Percentiles rank a stretch among this genome's conserved stretches.
These are phyloP conservation scores for Clarireedia monteithiana DNA, from an alignment of 2,329 filamentous ascomycete genomes.

Conservation along the genomic window DNA sequence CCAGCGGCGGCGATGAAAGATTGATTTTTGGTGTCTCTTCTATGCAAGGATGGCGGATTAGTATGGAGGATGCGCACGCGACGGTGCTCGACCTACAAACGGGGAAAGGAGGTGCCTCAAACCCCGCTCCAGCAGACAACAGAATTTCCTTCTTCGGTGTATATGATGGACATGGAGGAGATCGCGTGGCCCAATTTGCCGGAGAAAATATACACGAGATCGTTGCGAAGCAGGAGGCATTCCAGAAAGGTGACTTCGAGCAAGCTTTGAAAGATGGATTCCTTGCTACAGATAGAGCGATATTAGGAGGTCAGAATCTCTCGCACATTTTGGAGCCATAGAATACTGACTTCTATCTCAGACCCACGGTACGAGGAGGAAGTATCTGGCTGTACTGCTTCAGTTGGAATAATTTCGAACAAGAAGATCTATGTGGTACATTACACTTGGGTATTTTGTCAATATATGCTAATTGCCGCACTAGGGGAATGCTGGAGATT, in stretches of 20 bases:
- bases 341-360: slow-evolving; percentile 35
- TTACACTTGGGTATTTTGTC: slow-evolving; percentile 28
- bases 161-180: slow-evolving; percentile 94
- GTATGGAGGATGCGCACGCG: slow-evolving; percentile 97
- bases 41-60: slow-evolving; percentile 99
- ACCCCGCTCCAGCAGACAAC: slow-evolving; percentile 54
- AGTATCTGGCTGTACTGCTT: slow-evolving; percentile 94
- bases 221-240: slow-evolving; percentile 87
- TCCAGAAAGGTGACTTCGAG: slow-evolving; percentile 84
- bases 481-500: slow-evolving; percentile 95
- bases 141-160: slow-evolving; percentile 94
- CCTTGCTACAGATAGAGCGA: slow-evolving; percentile 89
- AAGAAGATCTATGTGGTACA: slow-evolving; percentile 93
- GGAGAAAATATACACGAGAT: slow-evolving; percentile 93
- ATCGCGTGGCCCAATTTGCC: slow-evolving; percentile 89
- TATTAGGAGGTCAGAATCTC: slow-evolving; percentile 69
- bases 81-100: slow-evolving; percentile 79
- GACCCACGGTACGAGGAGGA: slow-evolving; percentile 97
- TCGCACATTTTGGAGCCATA: not conserved
- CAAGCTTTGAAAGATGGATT: slow-evolving; percentile 97
- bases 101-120: slow-evolving; percentile 40
- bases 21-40: slow-evolving; percentile 90
- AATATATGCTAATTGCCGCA: slow-evolving; percentile 22
- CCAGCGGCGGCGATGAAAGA: slow-evolving; percentile 84
- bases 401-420: slow-evolving; percentile 79